A percentile compares a stretch with the other conserved stretches of the same genome.
phyloP scores from a whole-genome alignment of 257 asterid genomes.

The Verbascum thapsus region DNA sequence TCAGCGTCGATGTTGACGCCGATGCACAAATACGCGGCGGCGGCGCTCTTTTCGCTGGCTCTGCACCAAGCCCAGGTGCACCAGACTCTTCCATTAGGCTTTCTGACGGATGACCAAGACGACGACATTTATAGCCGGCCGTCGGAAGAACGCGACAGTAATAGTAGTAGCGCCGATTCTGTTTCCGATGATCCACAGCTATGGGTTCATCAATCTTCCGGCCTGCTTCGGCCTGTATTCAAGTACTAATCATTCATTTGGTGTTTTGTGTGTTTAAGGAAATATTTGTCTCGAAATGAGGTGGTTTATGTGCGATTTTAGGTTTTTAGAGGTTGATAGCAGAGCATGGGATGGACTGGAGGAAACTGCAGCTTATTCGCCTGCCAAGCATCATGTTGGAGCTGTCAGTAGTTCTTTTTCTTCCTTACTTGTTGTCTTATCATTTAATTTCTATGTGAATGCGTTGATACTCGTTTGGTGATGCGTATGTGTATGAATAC shows the following conservation, averaged over 20 bases:
- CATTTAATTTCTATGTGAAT: not conserved
- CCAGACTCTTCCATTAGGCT: slow-evolving; percentile 73
- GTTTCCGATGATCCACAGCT: slow-evolving; percentile 65
- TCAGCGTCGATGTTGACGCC: slow-evolving; percentile 66
- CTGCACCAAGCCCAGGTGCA: slow-evolving; percentile 79
- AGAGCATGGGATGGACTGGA: slow-evolving; percentile 82
- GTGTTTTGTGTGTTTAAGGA: not conserved
- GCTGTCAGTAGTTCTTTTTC: slow-evolving; percentile 61
- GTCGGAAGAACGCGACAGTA: slow-evolving; percentile 59
- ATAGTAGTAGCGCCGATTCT: slow-evolving; percentile 66
- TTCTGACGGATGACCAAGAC: slow-evolving; percentile 42
- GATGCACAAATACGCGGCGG: slow-evolving; percentile 82
- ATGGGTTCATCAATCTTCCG: slow-evolving; percentile 69
- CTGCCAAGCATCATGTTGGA: slow-evolving; percentile 74
- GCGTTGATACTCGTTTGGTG: slow-evolving; percentile 2
- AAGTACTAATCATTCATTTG: slow-evolving; percentile 36
- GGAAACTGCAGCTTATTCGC: slow-evolving; percentile 67
- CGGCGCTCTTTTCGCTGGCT: slow-evolving; percentile 68
- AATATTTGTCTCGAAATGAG: slow-evolving; percentile 21
- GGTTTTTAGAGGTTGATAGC: slow-evolving; percentile 69
- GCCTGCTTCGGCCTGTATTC: slow-evolving; percentile 82
- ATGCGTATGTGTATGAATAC: slow-evolving; percentile 17
- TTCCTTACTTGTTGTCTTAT: not conserved
- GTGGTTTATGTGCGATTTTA: slow-evolving; percentile 30
- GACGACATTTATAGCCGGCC: slow-evolving; percentile 27